Base-by-base conservation (phyloP, 805 yeast species). In the Torulaspora maleeae region DNA sequence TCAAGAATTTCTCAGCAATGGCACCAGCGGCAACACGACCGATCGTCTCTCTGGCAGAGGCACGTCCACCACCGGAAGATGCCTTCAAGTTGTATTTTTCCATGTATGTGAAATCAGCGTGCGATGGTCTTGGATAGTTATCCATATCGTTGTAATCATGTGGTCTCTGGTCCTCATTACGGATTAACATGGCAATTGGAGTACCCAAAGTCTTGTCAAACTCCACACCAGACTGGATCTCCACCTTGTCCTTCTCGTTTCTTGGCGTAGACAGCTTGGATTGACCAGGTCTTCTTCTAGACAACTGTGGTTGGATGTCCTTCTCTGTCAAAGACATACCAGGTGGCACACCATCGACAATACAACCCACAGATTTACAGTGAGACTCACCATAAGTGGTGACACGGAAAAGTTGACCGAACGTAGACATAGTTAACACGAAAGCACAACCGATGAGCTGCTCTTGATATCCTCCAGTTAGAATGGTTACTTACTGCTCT, bases 11-110 rank as follows among this genome's bases (percentile, higher is more conserved):
- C 68, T 93, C 99, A 40, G 99, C 99, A 67, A 93, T 82, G 41
- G 96, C 98, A 61, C 97, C 97, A 7, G 97, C 98, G 38, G 98
- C 98, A 43, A 93, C 99, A 68, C 99, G 80, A 47, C 99, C 99
- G 59, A 93, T 93, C 35, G 99, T 93, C 71, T 93, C 99, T 68
- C 99, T 81, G 7, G 99, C 99, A 36, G 91, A 81, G 10, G 97
- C 85, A 64, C 99, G 80, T 51, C 99, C 99, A 61, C 99, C 99
- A 42, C 99, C 99, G 29, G 95, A 83, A 4, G 95, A 79, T 4
- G 97, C 95, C 71, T 93, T 93, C 56, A 82, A 76, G 35, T 96
- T 95, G 70, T 93, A 93, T 69, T 93, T 93, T 53, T 78, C 74
- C 61, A 86, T 73, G 70, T 93, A 93, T 17, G 99, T 93, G 76